These are phyloP conservation scores for Echinosophora koreensis DNA, from an alignment of 306 rosid genomes.

Conservation along the genomic window DNA sequence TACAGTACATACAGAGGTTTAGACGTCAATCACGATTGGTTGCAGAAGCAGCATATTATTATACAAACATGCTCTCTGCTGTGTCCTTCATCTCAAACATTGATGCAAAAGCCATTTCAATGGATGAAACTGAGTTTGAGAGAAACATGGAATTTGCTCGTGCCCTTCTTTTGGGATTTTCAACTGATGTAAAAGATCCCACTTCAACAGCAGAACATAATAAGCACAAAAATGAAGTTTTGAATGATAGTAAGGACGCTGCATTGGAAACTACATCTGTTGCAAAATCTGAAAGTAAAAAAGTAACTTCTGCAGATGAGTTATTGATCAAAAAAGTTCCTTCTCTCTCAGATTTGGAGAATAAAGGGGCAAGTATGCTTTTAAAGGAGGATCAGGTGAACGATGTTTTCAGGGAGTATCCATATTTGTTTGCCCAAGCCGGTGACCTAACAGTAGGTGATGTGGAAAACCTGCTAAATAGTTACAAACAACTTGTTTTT, in stretches of 20 bases:
- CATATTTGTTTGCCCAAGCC: conserved; percentile 74
- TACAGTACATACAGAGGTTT: conserved; percentile 88
- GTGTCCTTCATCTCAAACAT: conserved; percentile 91
- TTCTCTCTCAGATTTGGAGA: conserved; percentile 89
- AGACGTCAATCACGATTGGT: conserved; percentile 82
- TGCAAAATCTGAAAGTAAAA: conserved; percentile 54
- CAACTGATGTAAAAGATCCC: conserved; percentile 63
- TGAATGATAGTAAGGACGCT: conserved; percentile 53
- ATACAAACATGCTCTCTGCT: conserved; percentile 92
- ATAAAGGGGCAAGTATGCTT: conserved; percentile 77
- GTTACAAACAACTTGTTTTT: conserved; percentile 84
- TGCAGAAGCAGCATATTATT: conserved; percentile 88
- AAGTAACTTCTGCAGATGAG: conserved; percentile 54
- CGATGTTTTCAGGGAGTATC: conserved; percentile 76
- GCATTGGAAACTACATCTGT: conserved; percentile 53
- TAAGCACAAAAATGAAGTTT: conserved; percentile 52
- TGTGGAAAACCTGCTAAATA: conserved; percentile 82
- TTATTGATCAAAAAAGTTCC: conserved; percentile 62
- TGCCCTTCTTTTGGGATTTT: conserved; percentile 80
- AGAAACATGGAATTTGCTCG: conserved; percentile 89
- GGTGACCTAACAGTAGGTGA: conserved; percentile 80
- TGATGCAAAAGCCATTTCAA: conserved; percentile 90
- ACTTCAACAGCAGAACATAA: conserved; percentile 53
- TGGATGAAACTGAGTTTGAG: conserved; percentile 90
- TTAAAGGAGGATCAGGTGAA: conserved; percentile 71